phyloP scores from a whole-genome alignment of 192 early-diverging fungal species.

The Rhizophagus prolifer region DNA sequence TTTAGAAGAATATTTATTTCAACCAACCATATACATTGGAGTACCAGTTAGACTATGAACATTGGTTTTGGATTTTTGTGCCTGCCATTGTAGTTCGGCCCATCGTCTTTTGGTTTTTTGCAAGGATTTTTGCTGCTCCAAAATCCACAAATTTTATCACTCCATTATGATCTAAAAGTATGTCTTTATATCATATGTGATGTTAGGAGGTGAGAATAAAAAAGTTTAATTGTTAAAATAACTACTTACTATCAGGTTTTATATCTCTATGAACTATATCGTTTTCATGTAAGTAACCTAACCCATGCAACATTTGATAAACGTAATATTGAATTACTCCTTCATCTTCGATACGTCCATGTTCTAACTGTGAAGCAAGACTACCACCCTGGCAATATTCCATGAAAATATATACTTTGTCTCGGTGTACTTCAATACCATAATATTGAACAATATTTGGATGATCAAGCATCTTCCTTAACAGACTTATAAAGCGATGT shows the following conservation, averaged over 20 bases:
- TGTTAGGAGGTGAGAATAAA: neutral
- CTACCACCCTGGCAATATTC: conserved; percentile 83
- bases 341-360: conserved; percentile 80
- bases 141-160: conserved; percentile 87
- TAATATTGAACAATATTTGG: conserved; percentile 89
- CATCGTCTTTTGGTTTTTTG: conserved; percentile 68
- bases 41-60: conserved; percentile 64
- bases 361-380: conserved; percentile 71
- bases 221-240: conserved; percentile 12
- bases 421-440: conserved; percentile 89
- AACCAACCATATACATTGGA: conserved; percentile 62
- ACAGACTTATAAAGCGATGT: conserved; percentile 68
- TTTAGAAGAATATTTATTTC: neutral
- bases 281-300: conserved; percentile 80
- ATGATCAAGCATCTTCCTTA: conserved; percentile 83
- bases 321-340: conserved; percentile 67
- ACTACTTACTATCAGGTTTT: conserved; percentile 73
- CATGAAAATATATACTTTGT: conserved; percentile 90
- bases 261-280: conserved; percentile 90
- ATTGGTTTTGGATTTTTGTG: conserved; percentile 40
- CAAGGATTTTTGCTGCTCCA: conserved; percentile 86
- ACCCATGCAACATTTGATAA: conserved; percentile 78
- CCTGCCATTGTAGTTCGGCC: conserved; percentile 39
- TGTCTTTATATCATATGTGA: conserved; percentile 47
- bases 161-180: conserved; percentile 75